Base-by-base conservation (phyloP, 106 monocot species). In the Phalaenopsis equestris region DNA sequence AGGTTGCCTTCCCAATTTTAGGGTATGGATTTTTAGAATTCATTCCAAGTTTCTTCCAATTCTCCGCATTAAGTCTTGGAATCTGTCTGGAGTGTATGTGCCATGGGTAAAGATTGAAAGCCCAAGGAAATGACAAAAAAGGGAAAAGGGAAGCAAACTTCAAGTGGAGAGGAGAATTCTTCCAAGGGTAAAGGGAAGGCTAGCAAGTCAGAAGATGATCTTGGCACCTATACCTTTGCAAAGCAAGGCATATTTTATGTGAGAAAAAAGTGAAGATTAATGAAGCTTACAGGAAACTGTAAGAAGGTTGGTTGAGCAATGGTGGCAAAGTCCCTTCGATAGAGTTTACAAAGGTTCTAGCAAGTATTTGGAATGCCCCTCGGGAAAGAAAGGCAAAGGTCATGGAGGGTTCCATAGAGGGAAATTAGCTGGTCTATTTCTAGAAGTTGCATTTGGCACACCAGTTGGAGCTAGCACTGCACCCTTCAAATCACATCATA, bases 211-310 rank as follows among this genome's bases (percentile, higher is more conserved):
- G 80, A 84, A 2, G 96, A 96, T 56, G 96, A 89, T 7, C 96
- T 96, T 11, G 96, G 96, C 55, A 96, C 96, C 80, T 93, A 93
- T 82, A 96, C 96, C 49, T 96, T 91, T 81, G 96, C 91, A 81
- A 96, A 97, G 94, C 98, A 49, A 94, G 98, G 84, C 98, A 98
- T 76, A 82, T 94, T 18, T 88, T 98, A 64, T 94, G 98, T 79
- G 98, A 98, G 83, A 98, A 98, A 81, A 94, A 98, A 86, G 94
- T 91, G 21, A 94, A 91, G 88, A 92, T 98, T 47, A 98, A 94
- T 87, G 97, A 98, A 75, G 98, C 98, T 46, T 98, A 94, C 80
- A 94, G 90, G 67, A 98, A 98, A 75, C 83, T 98, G 42, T 88
- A 98, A 85, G 94, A 94, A 80, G 98, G 98, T 64, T 98, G 92